Base-by-base conservation (phyloP, 495 filamentous ascomycete genomes). In the Neurospora sp. region DNA sequence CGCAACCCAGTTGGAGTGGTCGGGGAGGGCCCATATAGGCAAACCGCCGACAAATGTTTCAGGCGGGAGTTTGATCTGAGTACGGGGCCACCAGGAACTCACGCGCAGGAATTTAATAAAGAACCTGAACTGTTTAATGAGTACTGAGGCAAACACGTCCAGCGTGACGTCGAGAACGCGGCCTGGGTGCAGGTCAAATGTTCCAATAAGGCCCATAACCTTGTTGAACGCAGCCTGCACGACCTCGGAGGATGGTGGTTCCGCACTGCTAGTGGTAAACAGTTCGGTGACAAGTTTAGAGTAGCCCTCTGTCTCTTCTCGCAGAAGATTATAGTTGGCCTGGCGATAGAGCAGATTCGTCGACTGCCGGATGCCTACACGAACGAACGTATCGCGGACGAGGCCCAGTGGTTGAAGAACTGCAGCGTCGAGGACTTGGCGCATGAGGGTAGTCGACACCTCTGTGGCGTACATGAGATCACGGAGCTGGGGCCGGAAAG, bases 51-150 rank as follows among this genome's bases (percentile, higher is more conserved):
- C 75, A 41, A 82, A 82, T 4, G 71, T 78, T 70, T 76, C 77
- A 40, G 76, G 74, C 27, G 80, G 71, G n/a, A 77, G 78, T 69
- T 78, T 79, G 37, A 80, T 70, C 69, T 79, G 80, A 69, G 87
- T 88, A 69, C 91, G 89, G 3, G 96, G 96, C 96, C 96, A 99
- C 96, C 96, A 99, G 20, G 96, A 94, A 83, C 96, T 98, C 61
- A 89, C 88, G 20, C 94, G 89, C 17, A 98, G 84, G 37, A 98
- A 88, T 79, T 95, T 97, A 78, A 97, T 89, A 76, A 97, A 97
- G 84, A 98, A 98, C 6, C 91, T 88, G 77, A 90, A 94, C 72
- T 82, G 80, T 76, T 87, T 83, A 75, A 83, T 80, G 39, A 82
- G 78, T 4, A 86, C 84, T 38, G 82, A 77, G 7, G 83, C 82